Evolutionary conservation across 2,329 filamentous ascomycete species (phyloP).

Genomic region (Geoglossum cookeanum): DNA sequence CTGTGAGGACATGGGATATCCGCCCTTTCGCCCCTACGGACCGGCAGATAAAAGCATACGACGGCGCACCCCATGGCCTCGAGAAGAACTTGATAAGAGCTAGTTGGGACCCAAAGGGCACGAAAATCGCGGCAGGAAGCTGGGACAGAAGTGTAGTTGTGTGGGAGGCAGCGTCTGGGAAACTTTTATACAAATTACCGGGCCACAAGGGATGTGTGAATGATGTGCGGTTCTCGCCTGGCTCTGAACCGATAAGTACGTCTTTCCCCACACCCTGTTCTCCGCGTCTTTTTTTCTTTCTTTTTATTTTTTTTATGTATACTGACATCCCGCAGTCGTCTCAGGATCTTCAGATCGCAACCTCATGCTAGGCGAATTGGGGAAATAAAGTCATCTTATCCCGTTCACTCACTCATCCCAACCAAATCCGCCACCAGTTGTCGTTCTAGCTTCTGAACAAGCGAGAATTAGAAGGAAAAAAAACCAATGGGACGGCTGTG

Average conservation of each 20-base stretch:
- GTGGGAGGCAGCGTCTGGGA: constrained; percentile 78
- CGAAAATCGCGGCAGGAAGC: constrained; percentile 72
- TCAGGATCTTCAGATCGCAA: constrained; percentile 4
- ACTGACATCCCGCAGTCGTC: constrained; percentile 5
- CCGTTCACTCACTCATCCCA: no score
- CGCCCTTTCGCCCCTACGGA: constrained; percentile 83
- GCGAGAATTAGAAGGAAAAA: no score
- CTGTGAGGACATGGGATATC: constrained; percentile 89
- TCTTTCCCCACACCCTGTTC: constrained; percentile 13
- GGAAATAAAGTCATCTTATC: neutral
- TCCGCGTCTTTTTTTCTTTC: neutral
- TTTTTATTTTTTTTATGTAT: neutral
- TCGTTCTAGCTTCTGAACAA: no score
- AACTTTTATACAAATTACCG: constrained; percentile 82
- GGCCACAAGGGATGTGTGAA: constrained; percentile 93
- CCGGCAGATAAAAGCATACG: constrained; percentile 69
- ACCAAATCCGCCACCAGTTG: no score
- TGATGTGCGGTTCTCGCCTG: constrained; percentile 76
- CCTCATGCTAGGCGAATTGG: constrained; percentile 5
- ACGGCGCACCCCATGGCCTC: constrained; percentile 70
- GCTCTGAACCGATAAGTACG: constrained; percentile 73
- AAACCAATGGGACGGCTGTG: no score
- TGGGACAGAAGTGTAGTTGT: constrained; percentile 82
- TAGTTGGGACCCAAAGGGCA: constrained; percentile 75
- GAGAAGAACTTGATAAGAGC: constrained; percentile 85